Conservation (phyloP, 371 early-diverging fungal species). For the Mortierella sp. region DNA sequence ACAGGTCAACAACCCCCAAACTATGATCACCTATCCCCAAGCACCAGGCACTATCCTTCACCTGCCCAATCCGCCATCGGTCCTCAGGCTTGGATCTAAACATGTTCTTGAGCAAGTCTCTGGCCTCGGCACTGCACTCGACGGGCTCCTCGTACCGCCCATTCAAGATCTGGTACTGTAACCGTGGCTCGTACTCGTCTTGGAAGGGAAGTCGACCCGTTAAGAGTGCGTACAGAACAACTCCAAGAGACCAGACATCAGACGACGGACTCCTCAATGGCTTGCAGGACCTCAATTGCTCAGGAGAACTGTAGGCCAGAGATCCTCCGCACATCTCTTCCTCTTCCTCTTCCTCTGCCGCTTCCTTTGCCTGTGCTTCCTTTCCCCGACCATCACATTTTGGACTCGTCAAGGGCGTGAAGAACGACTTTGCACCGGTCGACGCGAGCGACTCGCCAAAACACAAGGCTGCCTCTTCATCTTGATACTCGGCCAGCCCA, state of each 20-base stretch:
- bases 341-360: slow-evolving; percentile 16
- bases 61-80: slow-evolving; percentile 48
- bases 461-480: slow-evolving; percentile 38
- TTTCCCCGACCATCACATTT: not conserved
- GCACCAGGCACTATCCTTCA: slow-evolving; percentile 46
- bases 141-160: slow-evolving; percentile 63
- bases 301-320: slow-evolving; percentile 85
- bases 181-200: slow-evolving; percentile 79
- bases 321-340: slow-evolving; percentile 72
- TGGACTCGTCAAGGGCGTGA: not conserved
- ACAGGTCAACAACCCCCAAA: not conserved
- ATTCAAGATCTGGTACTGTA: slow-evolving; percentile 77
- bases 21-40: slow-evolving; percentile 9
- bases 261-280: slow-evolving; percentile 67
- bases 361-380: not conserved
- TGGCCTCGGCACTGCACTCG: slow-evolving; percentile 32
- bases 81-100: slow-evolving; percentile 41
- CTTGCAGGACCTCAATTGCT: slow-evolving; percentile 66
- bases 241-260: slow-evolving; percentile 91
- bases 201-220: slow-evolving; percentile 82
- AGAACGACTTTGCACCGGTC: not conserved
- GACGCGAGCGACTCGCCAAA: slow-evolving; percentile 42
- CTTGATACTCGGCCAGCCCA: slow-evolving; percentile 78
- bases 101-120: slow-evolving; percentile 35
- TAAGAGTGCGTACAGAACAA: slow-evolving; percentile 80